These are phyloP conservation scores for Xerocomus potaroensis DNA, from an alignment of 768 basidiomycete species.

Conservation along the genomic window DNA sequence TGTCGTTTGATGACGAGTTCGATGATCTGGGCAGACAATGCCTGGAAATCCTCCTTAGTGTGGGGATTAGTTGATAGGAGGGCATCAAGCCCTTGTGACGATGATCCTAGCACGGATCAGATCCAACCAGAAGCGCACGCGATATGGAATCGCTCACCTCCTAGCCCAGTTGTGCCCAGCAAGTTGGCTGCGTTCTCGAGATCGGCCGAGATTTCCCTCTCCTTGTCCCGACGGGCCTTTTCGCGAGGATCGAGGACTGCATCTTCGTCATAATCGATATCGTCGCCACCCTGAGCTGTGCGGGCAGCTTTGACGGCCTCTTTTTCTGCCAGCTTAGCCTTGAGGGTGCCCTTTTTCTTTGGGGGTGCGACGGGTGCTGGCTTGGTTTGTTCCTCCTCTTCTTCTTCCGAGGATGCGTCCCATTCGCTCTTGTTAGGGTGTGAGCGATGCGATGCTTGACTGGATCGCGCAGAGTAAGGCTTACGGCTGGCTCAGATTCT, in stretches of 20 bases:
- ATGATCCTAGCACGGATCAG: conserved; percentile 46
- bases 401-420: conserved; percentile 81
- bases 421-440: conserved; percentile 75
- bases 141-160: conserved; percentile 41
- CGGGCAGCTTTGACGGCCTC: conserved; percentile 66
- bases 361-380: conserved; percentile 57
- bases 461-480: conserved; percentile 19
- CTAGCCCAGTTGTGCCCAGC: conserved; percentile 65
- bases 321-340: conserved; percentile 90
- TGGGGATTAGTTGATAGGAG: conserved; percentile 77
- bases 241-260: conserved; percentile 75
- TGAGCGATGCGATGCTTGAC: conserved; percentile 6
- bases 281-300: conserved; percentile 36
- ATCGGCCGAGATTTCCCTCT: conserved; percentile 84
- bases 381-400: conserved; percentile 62
- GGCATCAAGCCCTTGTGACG: conserved; percentile 61
- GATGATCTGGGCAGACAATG: conserved; percentile 69
- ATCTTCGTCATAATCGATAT: conserved; percentile 63
- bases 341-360: conserved; percentile 91
- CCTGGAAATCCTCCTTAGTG: conserved; percentile 84
- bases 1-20: conserved; percentile 75
- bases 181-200: conserved; percentile 79
- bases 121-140: not conserved
- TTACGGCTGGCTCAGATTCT: conserved; percentile 68
- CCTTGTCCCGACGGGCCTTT: conserved; percentile 71